These are phyloP conservation scores for Chlorella sp. DNA, from an alignment of 139 green algal genomes.

Conservation along the genomic window DNA sequence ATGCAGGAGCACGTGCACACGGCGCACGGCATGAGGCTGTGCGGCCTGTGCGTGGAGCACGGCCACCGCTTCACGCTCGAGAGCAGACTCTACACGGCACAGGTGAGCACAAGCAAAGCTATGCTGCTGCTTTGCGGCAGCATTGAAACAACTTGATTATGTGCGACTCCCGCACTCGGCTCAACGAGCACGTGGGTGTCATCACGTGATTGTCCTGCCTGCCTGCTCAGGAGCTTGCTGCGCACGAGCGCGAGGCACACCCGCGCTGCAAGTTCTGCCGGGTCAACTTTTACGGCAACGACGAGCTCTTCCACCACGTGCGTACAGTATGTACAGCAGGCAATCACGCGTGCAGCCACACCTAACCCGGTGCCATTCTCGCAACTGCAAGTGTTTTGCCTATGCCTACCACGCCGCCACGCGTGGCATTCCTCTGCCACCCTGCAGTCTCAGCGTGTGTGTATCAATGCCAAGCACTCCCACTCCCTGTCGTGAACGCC, in stretches of 20 bases:
- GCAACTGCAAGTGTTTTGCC: neutral
- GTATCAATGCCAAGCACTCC: neutral
- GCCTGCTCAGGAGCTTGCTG: conserved; percentile 35
- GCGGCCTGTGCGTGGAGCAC: conserved; percentile 35
- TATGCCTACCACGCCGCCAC: too few species aligned
- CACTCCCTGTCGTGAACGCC: neutral
- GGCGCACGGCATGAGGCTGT: conserved; percentile 25
- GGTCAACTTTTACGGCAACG: conserved; percentile 42
- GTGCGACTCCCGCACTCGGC: neutral
- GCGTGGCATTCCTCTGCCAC: neutral
- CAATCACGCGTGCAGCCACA: conserved; percentile 3
- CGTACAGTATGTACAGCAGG: conserved; percentile 30
- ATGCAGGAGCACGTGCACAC: conserved; percentile 24
- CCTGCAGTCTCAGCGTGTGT: neutral
- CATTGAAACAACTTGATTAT: neutral
- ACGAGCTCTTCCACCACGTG: conserved; percentile 47
- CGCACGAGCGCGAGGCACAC: conserved; percentile 40
- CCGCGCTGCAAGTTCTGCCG: conserved; percentile 62
- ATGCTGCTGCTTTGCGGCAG: neutral
- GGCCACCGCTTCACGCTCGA: conserved; percentile 38
- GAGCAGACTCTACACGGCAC: neutral
- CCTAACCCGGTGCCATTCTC: neutral
- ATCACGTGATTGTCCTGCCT: neutral
- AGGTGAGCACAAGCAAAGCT: neutral
- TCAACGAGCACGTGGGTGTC: neutral